Conservation (phyloP, 2,329 filamentous ascomycete species). For the Erysiphe pulchra region DNA sequence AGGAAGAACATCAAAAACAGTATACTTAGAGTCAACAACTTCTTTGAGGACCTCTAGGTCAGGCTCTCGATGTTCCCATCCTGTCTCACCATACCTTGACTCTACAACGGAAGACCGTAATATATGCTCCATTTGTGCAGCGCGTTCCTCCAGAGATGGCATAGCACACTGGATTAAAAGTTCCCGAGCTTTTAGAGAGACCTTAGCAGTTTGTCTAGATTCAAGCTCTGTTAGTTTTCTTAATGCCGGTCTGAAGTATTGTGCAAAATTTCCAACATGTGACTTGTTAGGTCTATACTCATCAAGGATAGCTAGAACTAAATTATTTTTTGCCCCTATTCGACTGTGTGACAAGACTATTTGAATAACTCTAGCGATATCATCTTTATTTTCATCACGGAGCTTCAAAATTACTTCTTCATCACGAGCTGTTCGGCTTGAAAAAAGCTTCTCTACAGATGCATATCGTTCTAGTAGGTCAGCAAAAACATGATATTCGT, state of each 20-base stretch:
- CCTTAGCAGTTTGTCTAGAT: conserved; percentile 64
- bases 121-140: conserved; percentile 95
- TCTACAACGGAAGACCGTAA: conserved; percentile 85
- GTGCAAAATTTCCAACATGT: conserved; percentile 63
- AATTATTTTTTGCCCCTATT: conserved; percentile 78
- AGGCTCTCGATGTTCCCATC: conserved; percentile 87
- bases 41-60: conserved; percentile 82
- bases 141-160: conserved; percentile 84
- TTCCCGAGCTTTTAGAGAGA: conserved; percentile 88
- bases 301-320: conserved; percentile 74
- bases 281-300: conserved; percentile 91
- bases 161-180: conserved; percentile 92
- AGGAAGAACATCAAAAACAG: conserved; percentile 85
- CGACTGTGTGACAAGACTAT: conserved; percentile 84
- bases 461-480: conserved; percentile 60
- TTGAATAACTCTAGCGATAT: conserved; percentile 61
- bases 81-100: conserved; percentile 90
- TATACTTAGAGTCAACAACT: conserved; percentile 95
- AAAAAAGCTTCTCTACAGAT: conserved; percentile 67
- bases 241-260: conserved; percentile 61
- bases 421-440: conserved; percentile 58
- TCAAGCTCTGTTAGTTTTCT: conserved; percentile 79
- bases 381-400: conserved; percentile 89
- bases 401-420: conserved; percentile 86
- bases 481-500: conserved; percentile 66